Evolutionary conservation across 768 basidiomycete species (phyloP).

Genomic region (Piloderma croceum): DNA sequence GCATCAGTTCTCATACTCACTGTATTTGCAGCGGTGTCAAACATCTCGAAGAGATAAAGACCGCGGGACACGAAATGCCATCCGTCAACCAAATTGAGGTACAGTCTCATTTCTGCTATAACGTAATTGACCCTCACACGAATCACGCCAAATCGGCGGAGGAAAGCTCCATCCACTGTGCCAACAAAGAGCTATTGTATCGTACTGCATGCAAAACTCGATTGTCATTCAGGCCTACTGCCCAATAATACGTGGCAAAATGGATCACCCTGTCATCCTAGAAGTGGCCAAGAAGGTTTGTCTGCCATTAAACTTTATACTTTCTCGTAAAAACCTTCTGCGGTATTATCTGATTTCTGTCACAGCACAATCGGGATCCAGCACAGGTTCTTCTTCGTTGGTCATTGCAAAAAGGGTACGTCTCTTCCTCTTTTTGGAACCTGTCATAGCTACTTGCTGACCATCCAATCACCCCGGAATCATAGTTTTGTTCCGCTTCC

Average conservation of each 20-base stretch:
- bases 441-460: too few relatives aligned
- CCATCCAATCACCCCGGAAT: too few relatives aligned
- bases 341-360: conserved; percentile 46
- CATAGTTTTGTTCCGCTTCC: conserved; percentile 82
- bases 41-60: conserved; percentile 70
- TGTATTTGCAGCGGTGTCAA: conserved; percentile 46
- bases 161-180: conserved; percentile 83
- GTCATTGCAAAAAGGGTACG: conserved; percentile 81
- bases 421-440: too few relatives aligned
- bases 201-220: conserved; percentile 56
- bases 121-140: too few relatives aligned
- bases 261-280: conserved; percentile 49
- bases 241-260: conserved; percentile 61
- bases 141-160: too few relatives aligned
- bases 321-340: conserved; percentile 76
- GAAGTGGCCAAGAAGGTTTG: conserved; percentile 56
- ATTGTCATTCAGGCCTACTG: conserved; percentile 74
- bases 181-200: conserved; percentile 74
- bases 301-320: conserved; percentile 6
- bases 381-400: conserved; percentile 85
- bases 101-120: too few relatives aligned
- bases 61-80: conserved; percentile 58
- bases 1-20: neutral
- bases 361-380: conserved; percentile 51
- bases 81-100: conserved; percentile 83